phyloP scores from a whole-genome alignment of 2,329 filamentous ascomycete genomes.

The Epichloe hybrida region DNA sequence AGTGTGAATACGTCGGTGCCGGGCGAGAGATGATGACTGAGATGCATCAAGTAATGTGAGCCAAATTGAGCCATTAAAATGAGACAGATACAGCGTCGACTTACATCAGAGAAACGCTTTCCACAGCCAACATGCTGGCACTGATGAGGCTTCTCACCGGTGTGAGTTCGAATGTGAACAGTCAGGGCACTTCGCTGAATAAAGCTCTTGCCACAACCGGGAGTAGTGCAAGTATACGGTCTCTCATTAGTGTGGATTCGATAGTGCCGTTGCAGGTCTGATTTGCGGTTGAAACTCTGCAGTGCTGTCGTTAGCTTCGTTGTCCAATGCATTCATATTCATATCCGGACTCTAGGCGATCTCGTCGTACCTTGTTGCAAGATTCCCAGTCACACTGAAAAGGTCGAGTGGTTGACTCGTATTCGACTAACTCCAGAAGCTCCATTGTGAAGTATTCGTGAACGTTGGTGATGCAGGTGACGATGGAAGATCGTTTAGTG shows the following conservation, averaged over 20 bases:
- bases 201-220: constrained; percentile 55
- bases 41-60: constrained; percentile 4
- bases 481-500: background rate
- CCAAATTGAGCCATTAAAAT: background rate
- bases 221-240: constrained; percentile 47
- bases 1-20: constrained; percentile 52
- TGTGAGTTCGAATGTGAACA: constrained; percentile 58
- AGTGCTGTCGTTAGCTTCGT: background rate
- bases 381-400: constrained; percentile 51
- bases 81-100: constrained; percentile 14
- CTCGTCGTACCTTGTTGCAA: constrained; percentile 43
- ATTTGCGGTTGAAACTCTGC: constrained; percentile 61
- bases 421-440: constrained; percentile 50
- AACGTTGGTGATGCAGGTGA: background rate
- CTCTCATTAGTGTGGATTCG: constrained; percentile 60
- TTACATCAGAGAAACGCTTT: constrained; percentile 57
- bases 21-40: constrained; percentile 51
- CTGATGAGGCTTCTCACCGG: constrained; percentile 57
- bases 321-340: background rate
- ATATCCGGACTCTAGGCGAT: background rate
- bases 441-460: constrained; percentile 31
- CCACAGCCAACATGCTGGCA: constrained; percentile 52
- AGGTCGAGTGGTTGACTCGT: constrained; percentile 47
- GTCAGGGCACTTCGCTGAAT: constrained; percentile 58
- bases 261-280: constrained; percentile 55